Conservation (phyloP, 345 rosid species). For the Iberis pinnata region DNA sequence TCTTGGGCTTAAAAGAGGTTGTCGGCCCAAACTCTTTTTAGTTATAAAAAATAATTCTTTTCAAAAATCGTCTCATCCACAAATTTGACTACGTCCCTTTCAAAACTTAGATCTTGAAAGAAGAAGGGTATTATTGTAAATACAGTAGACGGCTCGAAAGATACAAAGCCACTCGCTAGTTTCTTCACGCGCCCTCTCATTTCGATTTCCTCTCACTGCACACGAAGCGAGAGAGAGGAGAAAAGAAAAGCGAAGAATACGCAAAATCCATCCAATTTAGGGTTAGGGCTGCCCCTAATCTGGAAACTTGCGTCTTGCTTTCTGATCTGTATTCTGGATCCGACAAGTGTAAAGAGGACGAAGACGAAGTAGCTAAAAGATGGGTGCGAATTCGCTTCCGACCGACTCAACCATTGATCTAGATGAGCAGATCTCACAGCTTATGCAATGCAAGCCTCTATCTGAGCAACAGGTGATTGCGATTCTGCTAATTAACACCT, state of each 20-base stretch:
- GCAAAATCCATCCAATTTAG: slow-evolving; percentile 36
- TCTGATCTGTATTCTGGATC: slow-evolving; percentile 22
- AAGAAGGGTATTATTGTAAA: slow-evolving; percentile 15
- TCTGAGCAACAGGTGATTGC: slow-evolving; percentile 64
- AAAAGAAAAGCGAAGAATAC: slow-evolving; percentile 26
- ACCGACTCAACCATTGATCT: slow-evolving; percentile 55
- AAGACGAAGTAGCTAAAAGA: slow-evolving; percentile 13
- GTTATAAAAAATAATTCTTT: too few species aligned
- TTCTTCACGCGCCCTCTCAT: slow-evolving; percentile 33
- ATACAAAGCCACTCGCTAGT: slow-evolving; percentile 28
- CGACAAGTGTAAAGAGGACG: neutral
- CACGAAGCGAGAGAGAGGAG: slow-evolving; percentile 22
- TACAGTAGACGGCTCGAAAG: neutral
- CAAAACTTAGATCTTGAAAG: too few species aligned
- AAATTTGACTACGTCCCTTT: too few species aligned
- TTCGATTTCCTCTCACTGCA: slow-evolving; percentile 24
- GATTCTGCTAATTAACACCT: neutral
- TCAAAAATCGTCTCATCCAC: too few species aligned
- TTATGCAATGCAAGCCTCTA: slow-evolving; percentile 87
- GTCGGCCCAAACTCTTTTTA: too few species aligned
- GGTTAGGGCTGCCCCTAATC: slow-evolving; percentile 56
- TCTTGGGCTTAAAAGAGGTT: too few species aligned
- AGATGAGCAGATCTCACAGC: slow-evolving; percentile 83
- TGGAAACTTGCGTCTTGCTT: slow-evolving; percentile 25
- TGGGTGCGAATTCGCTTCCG: slow-evolving; percentile 68